A percentile compares a stretch with the other conserved stretches of the same genome.
Evolutionary conservation across 106 monocot species (phyloP).

Genomic region (Dendrobium officinale): DNA sequence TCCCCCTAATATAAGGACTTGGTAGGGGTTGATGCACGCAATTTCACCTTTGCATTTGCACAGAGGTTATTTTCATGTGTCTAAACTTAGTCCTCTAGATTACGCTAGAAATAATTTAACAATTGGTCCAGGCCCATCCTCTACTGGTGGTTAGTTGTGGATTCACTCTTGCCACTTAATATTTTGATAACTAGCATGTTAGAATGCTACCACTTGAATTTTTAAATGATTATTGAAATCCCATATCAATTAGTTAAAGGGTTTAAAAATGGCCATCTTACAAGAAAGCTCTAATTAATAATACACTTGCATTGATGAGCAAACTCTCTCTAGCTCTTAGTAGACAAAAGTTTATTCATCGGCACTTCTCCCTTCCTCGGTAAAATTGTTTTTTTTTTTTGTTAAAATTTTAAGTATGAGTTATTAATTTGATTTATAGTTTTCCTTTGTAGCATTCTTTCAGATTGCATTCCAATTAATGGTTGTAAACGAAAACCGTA

Average conservation of each 20-base stretch:
- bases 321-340: background rate
- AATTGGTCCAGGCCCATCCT: too few species aligned
- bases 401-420: background rate
- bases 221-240: background rate
- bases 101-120: too few species aligned
- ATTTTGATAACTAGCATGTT: background rate
- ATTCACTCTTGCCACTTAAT: background rate
- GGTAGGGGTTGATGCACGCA: too few species aligned
- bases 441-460: slow-evolving; percentile 50
- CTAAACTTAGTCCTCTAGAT: too few species aligned
- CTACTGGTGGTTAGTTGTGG: too few species aligned
- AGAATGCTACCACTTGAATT: background rate
- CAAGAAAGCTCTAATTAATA: background rate
- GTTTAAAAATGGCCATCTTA: background rate
- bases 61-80: too few species aligned
- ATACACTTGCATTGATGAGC: background rate
- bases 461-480: slow-evolving; percentile 72
- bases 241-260: background rate
- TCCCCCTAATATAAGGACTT: too few species aligned
- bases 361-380: background rate
- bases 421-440: background rate
- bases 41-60: too few species aligned
- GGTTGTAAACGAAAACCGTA: slow-evolving; percentile 62
- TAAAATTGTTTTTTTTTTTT: slow-evolving; percentile 2
- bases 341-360: background rate